phyloP scores from a whole-genome alignment of 371 early-diverging fungal genomes.

The Mucor piriformis region DNA sequence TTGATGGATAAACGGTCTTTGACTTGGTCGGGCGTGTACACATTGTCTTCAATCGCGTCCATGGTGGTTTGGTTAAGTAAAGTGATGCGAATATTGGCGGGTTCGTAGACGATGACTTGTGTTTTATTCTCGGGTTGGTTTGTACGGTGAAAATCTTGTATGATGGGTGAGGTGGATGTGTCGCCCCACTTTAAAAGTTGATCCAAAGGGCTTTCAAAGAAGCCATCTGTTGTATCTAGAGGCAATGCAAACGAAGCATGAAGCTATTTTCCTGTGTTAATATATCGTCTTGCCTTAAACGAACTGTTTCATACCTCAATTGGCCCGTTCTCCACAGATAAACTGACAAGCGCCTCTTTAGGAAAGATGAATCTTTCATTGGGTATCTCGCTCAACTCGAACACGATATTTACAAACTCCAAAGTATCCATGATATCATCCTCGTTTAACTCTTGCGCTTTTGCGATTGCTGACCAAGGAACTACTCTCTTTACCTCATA shows the following conservation, averaged over 20 bases:
- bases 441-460: background rate
- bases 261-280: background rate
- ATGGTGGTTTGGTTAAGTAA: constrained; percentile 18
- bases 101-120: constrained; percentile 29
- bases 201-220: background rate
- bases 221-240: constrained; percentile 10
- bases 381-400: constrained; percentile 46
- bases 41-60: constrained; percentile 15
- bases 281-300: background rate
- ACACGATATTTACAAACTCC: constrained; percentile 39
- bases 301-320: background rate
- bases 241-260: constrained; percentile 37
- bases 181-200: constrained; percentile 33
- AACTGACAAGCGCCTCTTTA: constrained; percentile 32
- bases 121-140: background rate
- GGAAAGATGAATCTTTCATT: constrained; percentile 52
- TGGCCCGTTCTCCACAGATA: background rate
- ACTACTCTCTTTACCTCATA: constrained; percentile 44
- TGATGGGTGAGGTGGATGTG: background rate
- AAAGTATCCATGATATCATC: constrained; percentile 3
- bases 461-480: constrained; percentile 24
- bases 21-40: constrained; percentile 23
- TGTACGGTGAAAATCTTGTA: background rate
- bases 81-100: constrained; percentile 34
- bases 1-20: constrained; percentile 29